Conservation (phyloP, 1,284 basidiomycete genomes). For the Flammula alnicola region DNA sequence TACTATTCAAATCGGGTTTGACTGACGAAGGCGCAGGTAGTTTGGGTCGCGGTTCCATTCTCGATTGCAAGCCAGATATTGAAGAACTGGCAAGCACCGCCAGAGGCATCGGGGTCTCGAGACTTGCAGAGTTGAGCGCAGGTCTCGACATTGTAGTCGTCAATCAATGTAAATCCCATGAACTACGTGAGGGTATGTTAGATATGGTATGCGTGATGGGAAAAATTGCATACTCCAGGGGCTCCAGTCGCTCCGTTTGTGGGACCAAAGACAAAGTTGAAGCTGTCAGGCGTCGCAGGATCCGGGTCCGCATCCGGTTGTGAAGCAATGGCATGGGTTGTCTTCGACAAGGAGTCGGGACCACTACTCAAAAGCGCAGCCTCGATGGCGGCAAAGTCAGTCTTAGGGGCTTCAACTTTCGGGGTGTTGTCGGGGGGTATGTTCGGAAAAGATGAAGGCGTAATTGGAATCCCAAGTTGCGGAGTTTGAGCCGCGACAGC, state of each 20-base stretch:
- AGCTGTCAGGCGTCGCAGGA: neutral
- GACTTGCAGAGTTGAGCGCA: constrained; percentile 3
- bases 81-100: constrained; percentile 5
- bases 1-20: too few relatives aligned
- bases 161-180: constrained; percentile 2
- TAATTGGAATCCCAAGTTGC: neutral
- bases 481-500: neutral
- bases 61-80: constrained; percentile 1
- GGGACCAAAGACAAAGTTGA: constrained; percentile 1
- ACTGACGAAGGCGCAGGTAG: constrained; percentile 4
- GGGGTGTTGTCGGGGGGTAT: neutral
- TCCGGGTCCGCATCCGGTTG: neutral
- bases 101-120: neutral
- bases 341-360: neutral
- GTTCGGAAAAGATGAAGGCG: neutral
- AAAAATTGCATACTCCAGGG: neutral
- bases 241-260: neutral
- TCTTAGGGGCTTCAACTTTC: neutral
- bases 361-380: neutral
- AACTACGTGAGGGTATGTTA: neutral
- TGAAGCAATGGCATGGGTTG: too few relatives aligned
- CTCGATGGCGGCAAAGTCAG: neutral
- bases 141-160: neutral
- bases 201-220: neutral
- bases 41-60: neutral